Evolutionary conservation across 2,329 filamentous ascomycete genomes (phyloP).

Genomic region (Colletotrichum falcatum): DNA sequence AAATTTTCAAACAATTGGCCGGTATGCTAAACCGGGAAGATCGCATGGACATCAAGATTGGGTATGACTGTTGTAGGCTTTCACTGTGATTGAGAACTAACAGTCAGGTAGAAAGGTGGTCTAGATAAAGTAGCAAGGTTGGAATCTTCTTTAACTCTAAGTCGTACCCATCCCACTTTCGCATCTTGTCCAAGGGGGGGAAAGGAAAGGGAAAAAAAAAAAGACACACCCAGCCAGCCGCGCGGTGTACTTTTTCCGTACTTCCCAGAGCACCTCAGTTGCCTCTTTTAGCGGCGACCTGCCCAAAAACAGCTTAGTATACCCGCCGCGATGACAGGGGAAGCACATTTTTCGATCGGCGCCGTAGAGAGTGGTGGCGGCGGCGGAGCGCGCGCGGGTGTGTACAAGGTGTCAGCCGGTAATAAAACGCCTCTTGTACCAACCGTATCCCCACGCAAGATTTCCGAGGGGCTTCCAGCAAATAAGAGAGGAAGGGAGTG

Average conservation of each 20-base stretch:
- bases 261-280: not conserved
- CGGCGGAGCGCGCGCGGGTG: not conserved
- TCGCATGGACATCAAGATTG: not conserved
- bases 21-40: not conserved
- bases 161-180: not conserved
- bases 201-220: not conserved
- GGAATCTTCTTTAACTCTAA: not conserved
- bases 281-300: not conserved
- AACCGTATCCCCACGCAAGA: not conserved
- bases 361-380: not conserved
- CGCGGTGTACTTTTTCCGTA: constrained; percentile 29
- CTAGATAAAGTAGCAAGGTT: not conserved
- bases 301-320: constrained; percentile 28
- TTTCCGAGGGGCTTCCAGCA: not conserved
- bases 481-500: no score
- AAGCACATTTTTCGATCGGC: not conserved
- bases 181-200: not conserved
- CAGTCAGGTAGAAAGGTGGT: not conserved
- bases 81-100: no score
- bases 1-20: not conserved
- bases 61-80: no score
- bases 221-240: constrained; percentile 3
- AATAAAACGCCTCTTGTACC: not conserved
- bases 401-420: not conserved
- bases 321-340: constrained; percentile 25